Conservation (phyloP, 176 grass and related monocot species). For the Avena sativa region DNA sequence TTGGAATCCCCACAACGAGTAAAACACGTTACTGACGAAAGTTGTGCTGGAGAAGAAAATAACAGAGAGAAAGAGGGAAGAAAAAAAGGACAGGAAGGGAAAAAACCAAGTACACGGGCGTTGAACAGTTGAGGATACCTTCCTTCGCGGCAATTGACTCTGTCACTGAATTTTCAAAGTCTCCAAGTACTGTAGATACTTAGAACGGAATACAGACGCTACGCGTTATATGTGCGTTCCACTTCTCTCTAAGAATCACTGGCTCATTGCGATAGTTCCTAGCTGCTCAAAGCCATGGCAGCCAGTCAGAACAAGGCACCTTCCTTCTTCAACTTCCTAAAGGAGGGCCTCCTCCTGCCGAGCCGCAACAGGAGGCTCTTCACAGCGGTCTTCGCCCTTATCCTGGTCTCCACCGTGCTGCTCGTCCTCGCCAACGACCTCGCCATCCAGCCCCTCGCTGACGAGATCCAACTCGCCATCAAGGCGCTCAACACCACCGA, state of each 20-base stretch:
- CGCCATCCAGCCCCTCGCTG: not conserved
- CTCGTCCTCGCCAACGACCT: not conserved
- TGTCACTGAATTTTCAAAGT: not conserved
- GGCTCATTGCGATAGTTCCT: too few species aligned
- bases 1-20: too few species aligned
- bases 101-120: too few species aligned
- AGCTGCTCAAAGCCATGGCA: not conserved
- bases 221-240: too few species aligned
- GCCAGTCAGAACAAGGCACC: not conserved
- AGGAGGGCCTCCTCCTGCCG: slow-evolving; percentile 34
- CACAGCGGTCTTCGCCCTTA: not conserved
- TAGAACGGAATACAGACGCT: not conserved
- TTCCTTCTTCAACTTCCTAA: slow-evolving; percentile 16
- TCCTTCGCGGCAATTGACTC: not conserved
- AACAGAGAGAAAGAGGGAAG: too few species aligned
- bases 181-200: not conserved
- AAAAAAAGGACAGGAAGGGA: too few species aligned
- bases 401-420: not conserved
- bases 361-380: slow-evolving; percentile 35
- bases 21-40: too few species aligned
- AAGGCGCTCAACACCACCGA: slow-evolving; percentile 31
- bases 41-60: too few species aligned
- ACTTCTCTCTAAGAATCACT: too few species aligned
- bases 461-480: not conserved
- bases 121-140: not conserved